These are phyloP conservation scores for Tetrapisispora namnaoensis DNA, from an alignment of 805 yeast species.

Conservation along the genomic window DNA sequence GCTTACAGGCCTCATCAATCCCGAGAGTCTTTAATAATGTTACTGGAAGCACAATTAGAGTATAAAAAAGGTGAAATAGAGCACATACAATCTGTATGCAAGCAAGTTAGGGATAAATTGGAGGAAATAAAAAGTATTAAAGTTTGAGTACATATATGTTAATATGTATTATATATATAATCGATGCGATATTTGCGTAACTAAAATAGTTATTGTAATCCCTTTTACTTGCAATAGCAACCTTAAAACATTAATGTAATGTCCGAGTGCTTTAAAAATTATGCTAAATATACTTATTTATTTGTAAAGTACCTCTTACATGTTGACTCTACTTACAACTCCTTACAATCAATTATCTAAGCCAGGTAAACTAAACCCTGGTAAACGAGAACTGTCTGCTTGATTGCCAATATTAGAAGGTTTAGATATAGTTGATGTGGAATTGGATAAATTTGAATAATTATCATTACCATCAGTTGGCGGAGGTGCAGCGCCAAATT, in stretches of 20 bases:
- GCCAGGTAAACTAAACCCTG: conserved; percentile 3
- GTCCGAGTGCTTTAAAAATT: neutral
- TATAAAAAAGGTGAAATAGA: conserved; percentile 47
- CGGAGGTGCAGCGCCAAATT: conserved; percentile 29
- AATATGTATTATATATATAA: neutral
- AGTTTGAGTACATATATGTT: neutral
- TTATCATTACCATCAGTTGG: conserved; percentile 3
- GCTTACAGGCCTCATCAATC: conserved; percentile 94
- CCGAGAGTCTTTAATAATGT: conserved; percentile 73
- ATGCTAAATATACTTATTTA: neutral
- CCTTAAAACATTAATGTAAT: too few species aligned
- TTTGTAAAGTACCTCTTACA: neutral
- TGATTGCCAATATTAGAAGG: neutral
- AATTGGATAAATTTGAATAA: neutral
- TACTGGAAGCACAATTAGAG: conserved; percentile 61
- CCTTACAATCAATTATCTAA: conserved; percentile 1
- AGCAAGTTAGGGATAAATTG: conserved; percentile 33
- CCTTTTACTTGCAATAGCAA: too few species aligned
- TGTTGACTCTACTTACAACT: neutral
- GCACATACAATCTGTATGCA: conserved; percentile 32
- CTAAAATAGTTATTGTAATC: too few species aligned
- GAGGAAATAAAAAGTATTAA: conserved; percentile 12
- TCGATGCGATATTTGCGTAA: too few species aligned
- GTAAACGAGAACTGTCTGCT: neutral
- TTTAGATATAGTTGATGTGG: neutral